Base-by-base conservation (phyloP, 805 yeast species). In the Saccharomycopsis sp. region DNA sequence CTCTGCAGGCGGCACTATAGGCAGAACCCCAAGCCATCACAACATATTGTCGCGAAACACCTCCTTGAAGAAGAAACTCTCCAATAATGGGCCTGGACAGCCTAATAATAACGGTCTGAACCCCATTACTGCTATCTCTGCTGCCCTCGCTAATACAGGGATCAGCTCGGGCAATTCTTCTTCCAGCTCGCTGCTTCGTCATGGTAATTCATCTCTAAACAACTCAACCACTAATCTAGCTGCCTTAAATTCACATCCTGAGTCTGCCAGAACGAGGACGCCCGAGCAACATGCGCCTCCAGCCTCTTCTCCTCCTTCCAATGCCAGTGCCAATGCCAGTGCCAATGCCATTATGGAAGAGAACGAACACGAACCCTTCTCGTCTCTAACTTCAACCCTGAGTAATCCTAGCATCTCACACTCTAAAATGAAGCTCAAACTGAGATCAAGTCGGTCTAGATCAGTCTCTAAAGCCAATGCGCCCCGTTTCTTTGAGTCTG, bases 381-480 rank as follows among this genome's bases (percentile, higher is more conserved):
- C 22, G n/a, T 7, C 47, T 8, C 19, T 56, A 15, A 56, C 58
- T 3, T 1, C 54, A n/a, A 22, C 54, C 20, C 17, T 29, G 29
- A 51, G 56, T 34, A 56, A 56, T 22, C 55, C 51, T n/a, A 59
- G 44, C 20, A 53, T 5, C 19, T 42, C 47, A 25, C 42, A 22
- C 35, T 29, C 3, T 8, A 51, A 24, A 8, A 22, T 17, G 7
- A 35, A 34, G 34, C 9, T 35, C 3, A 56, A 56, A 20, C 22
- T 52, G 5, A 42, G 52, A 22, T 23, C 56, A 14, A 56, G 52
- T 9, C 41, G 58, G 12, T 56, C 58, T 1, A 24, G n/a, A 3
- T 56, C 58, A 7, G 49, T 56, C 15, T 56, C 58, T 1, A 56
- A 56, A 24, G 53, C 29, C 41, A 42, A 8, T 25, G 29, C 56